These are phyloP conservation scores for Bullera alba DNA, from an alignment of 768 basidiomycete species.

Conservation along the genomic window DNA sequence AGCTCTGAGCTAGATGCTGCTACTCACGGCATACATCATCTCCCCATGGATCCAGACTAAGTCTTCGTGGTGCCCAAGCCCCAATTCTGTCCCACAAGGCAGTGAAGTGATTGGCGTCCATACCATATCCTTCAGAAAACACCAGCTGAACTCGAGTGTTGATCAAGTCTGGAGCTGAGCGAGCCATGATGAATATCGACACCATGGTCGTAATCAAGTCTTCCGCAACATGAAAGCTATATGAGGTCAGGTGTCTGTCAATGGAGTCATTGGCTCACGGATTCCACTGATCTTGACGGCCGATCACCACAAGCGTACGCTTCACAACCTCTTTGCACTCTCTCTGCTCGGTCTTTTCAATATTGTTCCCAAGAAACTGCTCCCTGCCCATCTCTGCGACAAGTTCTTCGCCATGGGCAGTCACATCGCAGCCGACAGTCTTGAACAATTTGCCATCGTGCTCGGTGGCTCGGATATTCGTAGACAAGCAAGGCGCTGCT, in stretches of 20 bases:
- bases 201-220: conserved; percentile 43
- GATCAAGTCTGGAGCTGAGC: conserved; percentile 16
- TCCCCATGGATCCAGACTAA: conserved; percentile 35
- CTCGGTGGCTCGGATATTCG: conserved; percentile 13
- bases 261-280: conserved; percentile 13
- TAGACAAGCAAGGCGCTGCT: conserved; percentile 32
- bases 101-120: conserved; percentile 39
- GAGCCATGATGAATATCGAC: conserved; percentile 24
- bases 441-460: conserved; percentile 8
- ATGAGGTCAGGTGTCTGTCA: neutral
- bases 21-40: conserved; percentile 33
- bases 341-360: neutral
- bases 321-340: conserved; percentile 19
- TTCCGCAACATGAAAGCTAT: conserved; percentile 41
- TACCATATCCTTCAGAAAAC: conserved; percentile 34
- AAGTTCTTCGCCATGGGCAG: conserved; percentile 17
- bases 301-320: conserved; percentile 29
- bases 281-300: conserved; percentile 42
- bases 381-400: conserved; percentile 30
- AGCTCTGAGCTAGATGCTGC: neutral
- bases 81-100: conserved; percentile 41
- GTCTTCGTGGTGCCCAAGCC: conserved; percentile 32
- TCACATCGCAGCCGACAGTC: conserved; percentile 17
- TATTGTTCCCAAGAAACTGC: conserved; percentile 27
- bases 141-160: conserved; percentile 30